Conservation (phyloP, 2,329 filamentous ascomycete genomes). For the Aspergillus sp. region DNA sequence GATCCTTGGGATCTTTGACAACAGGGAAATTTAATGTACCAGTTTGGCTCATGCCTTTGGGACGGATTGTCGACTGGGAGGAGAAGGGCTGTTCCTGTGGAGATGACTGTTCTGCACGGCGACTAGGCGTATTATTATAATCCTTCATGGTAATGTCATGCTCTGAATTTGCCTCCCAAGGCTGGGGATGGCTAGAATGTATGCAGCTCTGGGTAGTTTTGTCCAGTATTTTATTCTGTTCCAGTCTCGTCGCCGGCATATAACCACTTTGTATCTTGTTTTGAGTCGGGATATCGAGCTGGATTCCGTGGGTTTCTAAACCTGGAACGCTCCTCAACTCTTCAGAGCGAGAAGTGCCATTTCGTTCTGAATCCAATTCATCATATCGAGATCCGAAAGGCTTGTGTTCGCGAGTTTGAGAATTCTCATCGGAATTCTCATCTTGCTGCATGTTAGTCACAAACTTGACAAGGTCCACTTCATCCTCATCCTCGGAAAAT, state of each 20-base stretch:
- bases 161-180: background rate
- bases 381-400: background rate
- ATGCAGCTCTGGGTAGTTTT: background rate
- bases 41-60: constrained; percentile 33
- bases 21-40: constrained; percentile 66
- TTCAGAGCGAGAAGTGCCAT: background rate
- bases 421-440: constrained; percentile 23
- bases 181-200: background rate
- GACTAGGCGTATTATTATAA: constrained; percentile 10
- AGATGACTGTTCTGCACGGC: constrained; percentile 7
- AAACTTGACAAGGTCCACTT: constrained; percentile 12
- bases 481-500: constrained; percentile 18
- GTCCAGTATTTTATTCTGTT: background rate
- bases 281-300: background rate
- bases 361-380: background rate
- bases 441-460: constrained; percentile 20
- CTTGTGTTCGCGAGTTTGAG: constrained; percentile 12
- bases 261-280: background rate
- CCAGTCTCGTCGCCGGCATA: constrained; percentile 12
- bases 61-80: constrained; percentile 25
- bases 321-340: background rate
- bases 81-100: constrained; percentile 22
- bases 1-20: constrained; percentile 73
- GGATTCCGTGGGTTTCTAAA: background rate
- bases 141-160: background rate